These are phyloP conservation scores for Sideroxylon spinosum DNA, from an alignment of 179 eudicot genomes.

Conservation along the genomic window DNA sequence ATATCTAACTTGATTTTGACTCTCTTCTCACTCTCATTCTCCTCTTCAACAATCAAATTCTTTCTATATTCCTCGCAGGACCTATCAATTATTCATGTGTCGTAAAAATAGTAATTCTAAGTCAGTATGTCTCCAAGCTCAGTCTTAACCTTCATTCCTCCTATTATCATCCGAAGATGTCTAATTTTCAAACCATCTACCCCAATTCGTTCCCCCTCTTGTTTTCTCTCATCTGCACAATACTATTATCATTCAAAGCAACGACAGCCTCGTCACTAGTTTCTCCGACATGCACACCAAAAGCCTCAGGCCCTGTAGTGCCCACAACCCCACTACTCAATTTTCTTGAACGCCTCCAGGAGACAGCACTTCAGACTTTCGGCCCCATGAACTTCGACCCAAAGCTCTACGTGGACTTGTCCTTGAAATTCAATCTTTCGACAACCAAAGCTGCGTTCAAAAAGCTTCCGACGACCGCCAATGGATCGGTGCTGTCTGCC, in stretches of 20 bases:
- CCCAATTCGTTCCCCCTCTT: background rate
- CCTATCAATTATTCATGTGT: no score
- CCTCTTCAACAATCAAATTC: no score
- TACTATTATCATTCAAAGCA: background rate
- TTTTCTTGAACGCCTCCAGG: conserved; percentile 60
- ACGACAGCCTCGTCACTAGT: background rate
- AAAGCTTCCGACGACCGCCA: conserved; percentile 24
- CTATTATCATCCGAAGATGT: background rate
- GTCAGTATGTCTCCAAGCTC: background rate
- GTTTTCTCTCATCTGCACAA: conserved; percentile 6
- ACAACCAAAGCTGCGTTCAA: conserved; percentile 38
- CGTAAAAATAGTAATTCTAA: no score
- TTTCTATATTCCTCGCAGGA: no score
- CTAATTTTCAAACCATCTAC: background rate
- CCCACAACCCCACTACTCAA: conserved; percentile 48
- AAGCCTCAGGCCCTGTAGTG: conserved; percentile 36
- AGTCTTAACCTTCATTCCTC: background rate
- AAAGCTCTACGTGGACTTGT: conserved; percentile 65
- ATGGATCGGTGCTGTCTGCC: conserved; percentile 33
- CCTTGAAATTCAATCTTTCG: conserved; percentile 53
- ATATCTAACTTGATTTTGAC: no score
- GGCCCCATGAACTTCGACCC: conserved; percentile 69
- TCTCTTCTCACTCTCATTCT: no score
- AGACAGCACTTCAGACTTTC: conserved; percentile 54
- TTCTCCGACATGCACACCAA: background rate